Evolutionary conservation across 1,284 basidiomycete species (phyloP).

Genomic region (Phlebopus sp.): DNA sequence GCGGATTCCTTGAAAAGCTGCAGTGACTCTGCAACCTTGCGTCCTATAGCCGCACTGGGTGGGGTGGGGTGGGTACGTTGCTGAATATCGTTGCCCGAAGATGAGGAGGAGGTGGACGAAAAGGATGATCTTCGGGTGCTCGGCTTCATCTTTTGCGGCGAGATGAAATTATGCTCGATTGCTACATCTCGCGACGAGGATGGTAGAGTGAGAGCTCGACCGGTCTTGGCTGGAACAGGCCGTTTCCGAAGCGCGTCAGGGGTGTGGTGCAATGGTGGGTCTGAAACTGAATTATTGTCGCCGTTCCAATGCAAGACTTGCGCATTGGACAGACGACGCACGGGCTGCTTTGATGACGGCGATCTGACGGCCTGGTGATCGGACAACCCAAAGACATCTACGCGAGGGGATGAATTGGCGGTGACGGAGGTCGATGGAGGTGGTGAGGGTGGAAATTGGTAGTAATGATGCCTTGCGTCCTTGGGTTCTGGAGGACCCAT

Average conservation of each 20-base stretch:
- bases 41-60: slow-evolving; percentile 53
- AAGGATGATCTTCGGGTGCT: slow-evolving; percentile 37
- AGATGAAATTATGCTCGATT: slow-evolving; percentile 5
- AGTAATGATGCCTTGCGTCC: slow-evolving; percentile 22
- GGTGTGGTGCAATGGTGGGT: slow-evolving; percentile 32
- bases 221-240: slow-evolving; percentile 25
- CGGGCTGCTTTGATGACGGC: slow-evolving; percentile 21
- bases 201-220: slow-evolving; percentile 42
- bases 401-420: slow-evolving; percentile 39
- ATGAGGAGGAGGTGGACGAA: slow-evolving; percentile 40
- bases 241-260: slow-evolving; percentile 24
- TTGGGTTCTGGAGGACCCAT: slow-evolving; percentile 9
- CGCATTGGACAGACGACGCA: slow-evolving; percentile 27
- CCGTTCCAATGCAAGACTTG: slow-evolving; percentile 21
- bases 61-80: slow-evolving; percentile 28
- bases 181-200: slow-evolving; percentile 14
- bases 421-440: slow-evolving; percentile 41
- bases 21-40: slow-evolving; percentile 76
- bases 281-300: slow-evolving; percentile 8
- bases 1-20: slow-evolving; percentile 77
- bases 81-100: slow-evolving; percentile 30
- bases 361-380: slow-evolving; percentile 26
- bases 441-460: slow-evolving; percentile 42
- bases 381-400: slow-evolving; percentile 25
- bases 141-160: slow-evolving; percentile 33